These are phyloP conservation scores for Leccinum pellstonianum DNA, from an alignment of 768 basidiomycete species.

Conservation along the genomic window DNA sequence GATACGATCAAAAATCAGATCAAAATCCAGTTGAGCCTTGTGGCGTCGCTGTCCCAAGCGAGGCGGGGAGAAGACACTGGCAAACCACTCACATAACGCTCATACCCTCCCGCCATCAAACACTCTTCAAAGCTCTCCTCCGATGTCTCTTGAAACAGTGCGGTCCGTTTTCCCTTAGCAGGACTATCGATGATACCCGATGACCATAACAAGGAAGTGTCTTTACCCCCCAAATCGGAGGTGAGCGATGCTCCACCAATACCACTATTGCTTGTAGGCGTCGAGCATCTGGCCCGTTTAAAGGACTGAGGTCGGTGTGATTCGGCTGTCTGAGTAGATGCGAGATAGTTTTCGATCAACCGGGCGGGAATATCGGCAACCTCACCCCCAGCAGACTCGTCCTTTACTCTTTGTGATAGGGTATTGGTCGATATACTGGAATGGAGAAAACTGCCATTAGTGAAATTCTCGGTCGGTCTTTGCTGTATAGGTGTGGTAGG, in stretches of 20 bases:
- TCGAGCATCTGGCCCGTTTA: conserved; percentile 52
- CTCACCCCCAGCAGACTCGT: conserved; percentile 50
- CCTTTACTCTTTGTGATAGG: conserved; percentile 4
- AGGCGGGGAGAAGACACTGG: conserved; percentile 1
- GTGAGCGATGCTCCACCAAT: conserved; percentile 8
- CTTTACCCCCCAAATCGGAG: conserved; percentile 13
- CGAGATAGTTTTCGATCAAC: conserved; percentile 48
- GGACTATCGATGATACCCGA: conserved; percentile 68
- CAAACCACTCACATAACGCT: conserved; percentile 56
- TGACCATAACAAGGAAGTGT: conserved; percentile 22
- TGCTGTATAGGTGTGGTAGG: conserved; percentile 14
- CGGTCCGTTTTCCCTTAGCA: conserved; percentile 66
- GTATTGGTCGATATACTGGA: neutral
- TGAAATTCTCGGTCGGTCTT: neutral
- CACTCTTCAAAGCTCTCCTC: conserved; percentile 86
- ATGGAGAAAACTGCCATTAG: neutral
- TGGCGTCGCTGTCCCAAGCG: neutral
- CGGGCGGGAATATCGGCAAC: conserved; percentile 59
- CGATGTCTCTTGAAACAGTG: conserved; percentile 77
- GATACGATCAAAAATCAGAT: conserved; percentile 12
- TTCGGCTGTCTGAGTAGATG: conserved; percentile 54
- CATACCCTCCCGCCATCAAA: conserved; percentile 79
- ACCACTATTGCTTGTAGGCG: conserved; percentile 34
- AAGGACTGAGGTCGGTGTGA: conserved; percentile 71
- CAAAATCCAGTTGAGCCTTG: conserved; percentile 9